Conservation (phyloP, 225 moss, liverwort and hornwort genomes). For the Climacium dendroides region DNA sequence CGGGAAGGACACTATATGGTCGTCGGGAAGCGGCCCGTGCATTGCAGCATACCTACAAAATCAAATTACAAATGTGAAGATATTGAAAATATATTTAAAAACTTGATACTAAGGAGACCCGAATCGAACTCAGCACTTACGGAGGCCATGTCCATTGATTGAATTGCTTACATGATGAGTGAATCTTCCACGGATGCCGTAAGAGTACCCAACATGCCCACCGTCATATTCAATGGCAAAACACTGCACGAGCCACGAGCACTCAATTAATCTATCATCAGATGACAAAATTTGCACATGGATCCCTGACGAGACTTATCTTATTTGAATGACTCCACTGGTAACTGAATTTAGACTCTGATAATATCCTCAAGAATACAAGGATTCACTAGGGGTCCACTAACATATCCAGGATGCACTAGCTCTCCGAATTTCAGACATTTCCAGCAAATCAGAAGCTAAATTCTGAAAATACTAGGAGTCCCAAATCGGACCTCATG, state of each 20-base stretch:
- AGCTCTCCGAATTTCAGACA: neutral
- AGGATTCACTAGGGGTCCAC: neutral
- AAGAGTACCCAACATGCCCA: conserved; percentile 87
- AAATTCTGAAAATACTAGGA: neutral
- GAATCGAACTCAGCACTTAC: neutral
- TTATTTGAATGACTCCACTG: neutral
- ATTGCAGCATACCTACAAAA: conserved; percentile 76
- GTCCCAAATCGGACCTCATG: neutral
- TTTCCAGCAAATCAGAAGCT: neutral
- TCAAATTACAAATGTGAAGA: neutral
- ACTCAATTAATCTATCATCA: neutral
- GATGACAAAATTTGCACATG: neutral
- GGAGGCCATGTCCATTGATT: neutral
- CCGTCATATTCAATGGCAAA: conserved; percentile 77
- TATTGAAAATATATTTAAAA: neutral
- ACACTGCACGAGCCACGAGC: conserved; percentile 36
- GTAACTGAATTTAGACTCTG: neutral
- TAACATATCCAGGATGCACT: neutral
- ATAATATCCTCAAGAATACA: neutral
- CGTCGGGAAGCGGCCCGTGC: conserved; percentile 62
- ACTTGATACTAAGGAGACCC: neutral
- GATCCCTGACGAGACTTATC: neutral
- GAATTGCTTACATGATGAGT: conserved; percentile 58
- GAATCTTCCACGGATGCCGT: conserved; percentile 86
- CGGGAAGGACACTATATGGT: conserved; percentile 64